These are phyloP conservation scores for Aureobasidium pullulans DNA, from an alignment of 2,329 filamentous ascomycete species.

Conservation along the genomic window DNA sequence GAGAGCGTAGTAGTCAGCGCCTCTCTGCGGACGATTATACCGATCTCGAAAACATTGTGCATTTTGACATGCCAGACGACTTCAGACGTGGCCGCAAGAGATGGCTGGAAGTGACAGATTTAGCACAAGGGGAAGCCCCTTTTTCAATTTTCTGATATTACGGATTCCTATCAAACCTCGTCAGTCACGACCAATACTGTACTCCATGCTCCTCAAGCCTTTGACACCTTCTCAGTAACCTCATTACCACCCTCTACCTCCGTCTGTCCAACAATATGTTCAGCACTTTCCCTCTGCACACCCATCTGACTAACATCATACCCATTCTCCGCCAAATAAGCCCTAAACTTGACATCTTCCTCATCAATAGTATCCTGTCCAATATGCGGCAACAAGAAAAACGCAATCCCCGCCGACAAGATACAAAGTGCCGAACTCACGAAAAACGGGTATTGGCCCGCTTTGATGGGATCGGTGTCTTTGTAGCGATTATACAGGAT, in stretches of 20 bases:
- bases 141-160: no score
- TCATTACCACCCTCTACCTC: neutral
- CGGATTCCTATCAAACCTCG: no score
- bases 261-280: constrained; percentile 11
- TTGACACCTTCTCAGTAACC: neutral
- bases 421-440: constrained; percentile 72
- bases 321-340: constrained; percentile 64
- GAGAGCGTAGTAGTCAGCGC: no score
- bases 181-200: no score
- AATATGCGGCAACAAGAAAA: constrained; percentile 67
- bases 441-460: constrained; percentile 81
- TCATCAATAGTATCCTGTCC: constrained; percentile 73
- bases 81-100: no score
- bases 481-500: constrained; percentile 56
- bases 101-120: no score
- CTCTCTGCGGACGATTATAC: no score
- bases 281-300: constrained; percentile 10
- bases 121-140: no score
- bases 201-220: neutral
- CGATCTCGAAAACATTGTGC: no score
- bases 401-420: constrained; percentile 60
- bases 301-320: constrained; percentile 54
- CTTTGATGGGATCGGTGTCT: constrained; percentile 44
- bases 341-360: constrained; percentile 70
- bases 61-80: no score